These are phyloP conservation scores for Eimeria tenella DNA, from an alignment of 169 alveolate species.

Conservation along the genomic window DNA sequence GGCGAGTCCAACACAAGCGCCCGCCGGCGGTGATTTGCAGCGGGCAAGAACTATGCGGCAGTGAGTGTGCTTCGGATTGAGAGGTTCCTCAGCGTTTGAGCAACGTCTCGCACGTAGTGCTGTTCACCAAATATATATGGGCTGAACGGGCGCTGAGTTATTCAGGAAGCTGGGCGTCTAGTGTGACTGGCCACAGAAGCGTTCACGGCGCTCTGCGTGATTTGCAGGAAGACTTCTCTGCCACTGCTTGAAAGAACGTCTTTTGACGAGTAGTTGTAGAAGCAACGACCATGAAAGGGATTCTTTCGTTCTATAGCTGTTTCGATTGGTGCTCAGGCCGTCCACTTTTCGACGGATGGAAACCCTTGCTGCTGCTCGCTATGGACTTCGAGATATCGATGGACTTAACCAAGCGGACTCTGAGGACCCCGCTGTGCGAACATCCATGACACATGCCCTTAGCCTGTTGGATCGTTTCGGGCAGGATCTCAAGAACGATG, in stretches of 20 bases:
- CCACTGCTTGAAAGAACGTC: no score
- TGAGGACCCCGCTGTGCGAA: slow-evolving; percentile 52
- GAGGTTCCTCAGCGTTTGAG: not conserved
- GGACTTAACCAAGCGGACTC: slow-evolving; percentile 66
- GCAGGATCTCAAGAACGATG: slow-evolving; percentile 60
- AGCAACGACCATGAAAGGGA: no score
- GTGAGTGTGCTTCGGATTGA: not conserved
- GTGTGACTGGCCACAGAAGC: no score
- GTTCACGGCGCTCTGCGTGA: no score
- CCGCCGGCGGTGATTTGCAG: slow-evolving; percentile 13
- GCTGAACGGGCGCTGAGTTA: not conserved
- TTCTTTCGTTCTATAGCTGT: not conserved
- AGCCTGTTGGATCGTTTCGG: slow-evolving; percentile 70
- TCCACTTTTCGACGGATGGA: slow-evolving; percentile 70
- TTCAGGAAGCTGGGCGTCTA: not conserved
- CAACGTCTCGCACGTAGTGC: not conserved
- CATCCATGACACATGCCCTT: slow-evolving; percentile 62
- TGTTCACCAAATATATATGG: not conserved
- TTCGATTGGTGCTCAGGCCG: slow-evolving; percentile 22
- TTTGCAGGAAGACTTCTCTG: no score
- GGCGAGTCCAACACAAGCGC: slow-evolving; percentile 32
- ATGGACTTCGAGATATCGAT: slow-evolving; percentile 62
- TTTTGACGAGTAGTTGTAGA: no score
- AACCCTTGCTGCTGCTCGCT: slow-evolving; percentile 76
- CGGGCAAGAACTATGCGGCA: slow-evolving; percentile 68